phyloP scores from a whole-genome alignment of 2,329 filamentous ascomycete genomes.

The Colletotrichum nymphaeae region DNA sequence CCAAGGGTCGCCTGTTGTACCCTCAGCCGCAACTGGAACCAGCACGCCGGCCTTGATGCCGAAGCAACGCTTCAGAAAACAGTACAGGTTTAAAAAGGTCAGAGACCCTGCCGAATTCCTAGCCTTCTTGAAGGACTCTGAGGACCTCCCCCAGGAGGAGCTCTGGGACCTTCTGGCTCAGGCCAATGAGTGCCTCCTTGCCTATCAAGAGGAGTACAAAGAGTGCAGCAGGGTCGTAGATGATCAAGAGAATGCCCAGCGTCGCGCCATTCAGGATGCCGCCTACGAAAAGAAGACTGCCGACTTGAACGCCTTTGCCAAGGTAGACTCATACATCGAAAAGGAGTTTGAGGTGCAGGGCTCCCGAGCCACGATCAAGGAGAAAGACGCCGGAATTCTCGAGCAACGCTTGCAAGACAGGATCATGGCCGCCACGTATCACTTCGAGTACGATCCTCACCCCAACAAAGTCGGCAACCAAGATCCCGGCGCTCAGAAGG shows the following conservation, averaged over 20 bases:
- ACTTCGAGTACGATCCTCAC: constrained; percentile 70
- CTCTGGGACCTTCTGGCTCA: constrained; percentile 58
- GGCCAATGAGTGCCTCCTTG: constrained; percentile 57
- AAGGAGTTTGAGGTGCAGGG: constrained; percentile 68
- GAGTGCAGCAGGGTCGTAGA: constrained; percentile 62
- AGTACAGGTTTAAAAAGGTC: constrained; percentile 61
- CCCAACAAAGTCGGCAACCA: constrained; percentile 68
- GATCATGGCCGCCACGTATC: constrained; percentile 69
- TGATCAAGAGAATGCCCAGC: constrained; percentile 67
- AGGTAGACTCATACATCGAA: constrained; percentile 56
- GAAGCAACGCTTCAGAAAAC: constrained; percentile 37
- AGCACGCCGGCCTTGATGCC: constrained; percentile 50
- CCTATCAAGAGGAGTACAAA: constrained; percentile 67
- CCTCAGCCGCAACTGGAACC: constrained; percentile 39
- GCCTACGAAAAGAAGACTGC: constrained; percentile 58
- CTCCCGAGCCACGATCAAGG: constrained; percentile 54
- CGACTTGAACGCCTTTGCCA: constrained; percentile 49
- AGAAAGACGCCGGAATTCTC: constrained; percentile 53
- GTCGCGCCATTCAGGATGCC: constrained; percentile 60
- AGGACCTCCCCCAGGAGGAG: constrained; percentile 59
- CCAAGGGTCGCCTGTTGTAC: constrained; percentile 49
- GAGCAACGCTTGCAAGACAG: constrained; percentile 61
- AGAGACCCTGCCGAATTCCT: constrained; percentile 62
- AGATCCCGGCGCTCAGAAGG: constrained; percentile 65
- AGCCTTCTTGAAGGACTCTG: constrained; percentile 60